phyloP scores from a whole-genome alignment of 2,329 filamentous ascomycete genomes.

The Paradendryphiella salina region DNA sequence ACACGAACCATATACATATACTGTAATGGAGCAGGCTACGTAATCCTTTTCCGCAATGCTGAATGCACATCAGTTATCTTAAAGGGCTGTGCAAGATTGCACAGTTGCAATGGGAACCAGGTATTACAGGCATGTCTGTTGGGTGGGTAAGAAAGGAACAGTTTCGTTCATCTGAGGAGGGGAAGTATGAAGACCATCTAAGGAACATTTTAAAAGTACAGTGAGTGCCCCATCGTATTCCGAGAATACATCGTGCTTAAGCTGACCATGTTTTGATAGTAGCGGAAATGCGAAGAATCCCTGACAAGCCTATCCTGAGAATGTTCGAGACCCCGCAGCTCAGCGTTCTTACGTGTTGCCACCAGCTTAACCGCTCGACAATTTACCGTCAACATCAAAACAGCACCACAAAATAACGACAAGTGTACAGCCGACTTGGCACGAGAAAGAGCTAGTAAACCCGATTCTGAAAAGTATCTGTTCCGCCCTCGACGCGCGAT shows the following conservation, averaged over 20 bases:
- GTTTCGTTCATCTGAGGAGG: neutral
- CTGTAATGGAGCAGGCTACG: neutral
- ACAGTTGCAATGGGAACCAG: neutral
- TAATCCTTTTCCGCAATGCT: neutral
- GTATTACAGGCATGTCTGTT: neutral
- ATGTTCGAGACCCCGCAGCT: conserved; percentile 15
- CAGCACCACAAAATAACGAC: conserved; percentile 8
- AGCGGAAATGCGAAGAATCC: conserved; percentile 21
- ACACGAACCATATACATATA: neutral
- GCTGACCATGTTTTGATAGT: conserved; percentile 22
- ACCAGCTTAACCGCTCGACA: conserved; percentile 7
- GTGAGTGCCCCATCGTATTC: conserved; percentile 14
- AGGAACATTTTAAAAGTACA: conserved; percentile 12
- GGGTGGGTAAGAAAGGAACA: neutral
- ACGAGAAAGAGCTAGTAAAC: conserved; percentile 14
- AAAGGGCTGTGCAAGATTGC: neutral
- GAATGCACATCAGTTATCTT: neutral
- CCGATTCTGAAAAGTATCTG: neutral
- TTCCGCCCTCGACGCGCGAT: conserved; percentile 11
- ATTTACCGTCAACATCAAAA: conserved; percentile 6
- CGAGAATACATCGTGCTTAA: conserved; percentile 4
- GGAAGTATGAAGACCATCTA: neutral
- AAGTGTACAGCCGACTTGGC: conserved; percentile 1
- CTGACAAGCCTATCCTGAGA: conserved; percentile 8
- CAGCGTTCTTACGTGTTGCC: conserved; percentile 18